Base-by-base conservation (phyloP, 139 green algal genomes). In the Coelastrella sp. region DNA sequence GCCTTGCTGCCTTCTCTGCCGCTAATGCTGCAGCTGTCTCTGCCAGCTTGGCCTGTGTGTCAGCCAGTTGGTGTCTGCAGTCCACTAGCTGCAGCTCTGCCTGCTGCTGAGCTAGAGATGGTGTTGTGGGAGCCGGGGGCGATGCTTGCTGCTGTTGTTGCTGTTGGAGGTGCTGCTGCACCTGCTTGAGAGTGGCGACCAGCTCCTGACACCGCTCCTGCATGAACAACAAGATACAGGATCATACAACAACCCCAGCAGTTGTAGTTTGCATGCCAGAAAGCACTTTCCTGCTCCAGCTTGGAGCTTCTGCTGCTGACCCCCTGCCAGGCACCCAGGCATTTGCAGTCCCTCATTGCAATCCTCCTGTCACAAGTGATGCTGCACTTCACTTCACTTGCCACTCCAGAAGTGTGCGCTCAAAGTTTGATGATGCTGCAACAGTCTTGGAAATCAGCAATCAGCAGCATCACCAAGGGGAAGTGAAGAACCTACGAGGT, bases 91-190 rank as follows among this genome's bases (percentile, higher is more conserved):
- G 84, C 73, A 74, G 17, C 47, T 82, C 57, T 11, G 71, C 1
- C 7, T 83, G 23, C 7, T 10, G 77, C 11, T 20, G 47, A 66
- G 47, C 77, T 83, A 22, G 32, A 10, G 13, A 23, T 10, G 77
- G 77, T 47, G 11, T 83, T 47, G 47, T 83, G 7, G 32, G 10
- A 14, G 54, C 10, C 16, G 58, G 16, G 7, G 23, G 81, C 7
- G 32, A 14, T 23, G 10, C 23, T 4, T 22, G 78, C 56, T 84
- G 78, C 64, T 75, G 80, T 65, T 86, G 58, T 5, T 86, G 79
- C 56, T 86, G 58, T 13, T 86, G 79, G 13, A 85, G 58, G 79
- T 73, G 80, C 59, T 86, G 60, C 22, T 86, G 80, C 59, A 86
- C 59, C 60, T 86, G 80, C n/a, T 86, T 74, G 3, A 86, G 80